Evolutionary conservation across 441 rosid genomes (phyloP).

Genomic region (Raphanus hybrid): DNA sequence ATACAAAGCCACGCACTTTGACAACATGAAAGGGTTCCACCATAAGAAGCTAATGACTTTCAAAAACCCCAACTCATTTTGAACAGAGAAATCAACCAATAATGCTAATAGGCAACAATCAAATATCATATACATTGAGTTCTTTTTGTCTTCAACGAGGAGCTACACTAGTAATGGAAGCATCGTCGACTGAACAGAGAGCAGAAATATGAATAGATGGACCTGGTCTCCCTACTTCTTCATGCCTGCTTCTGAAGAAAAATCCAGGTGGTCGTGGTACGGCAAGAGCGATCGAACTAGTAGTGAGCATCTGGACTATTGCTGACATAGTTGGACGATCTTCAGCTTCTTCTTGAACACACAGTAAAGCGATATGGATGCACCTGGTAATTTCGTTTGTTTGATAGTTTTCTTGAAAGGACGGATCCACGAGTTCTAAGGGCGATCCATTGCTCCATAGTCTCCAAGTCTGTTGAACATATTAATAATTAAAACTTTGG

Average conservation of each 20-base stretch:
- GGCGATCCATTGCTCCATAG: slow-evolving; percentile 43
- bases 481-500: background rate
- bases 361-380: slow-evolving; percentile 44
- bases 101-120: too few relatives aligned
- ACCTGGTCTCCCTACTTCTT: background rate
- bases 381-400: slow-evolving; percentile 42
- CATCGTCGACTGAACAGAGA: slow-evolving; percentile 18
- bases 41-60: slow-evolving; percentile 11
- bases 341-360: slow-evolving; percentile 43
- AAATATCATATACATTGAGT: too few relatives aligned
- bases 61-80: background rate
- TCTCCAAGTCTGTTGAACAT: slow-evolving; percentile 42
- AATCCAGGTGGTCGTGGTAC: slow-evolving; percentile 17
- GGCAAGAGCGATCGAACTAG: slow-evolving; percentile 8
- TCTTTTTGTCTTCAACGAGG: slow-evolving; percentile 13
- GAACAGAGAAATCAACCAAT: slow-evolving; percentile 8
- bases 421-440: slow-evolving; percentile 32
- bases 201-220: background rate
- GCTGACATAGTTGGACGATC: slow-evolving; percentile 43
- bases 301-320: slow-evolving; percentile 26
- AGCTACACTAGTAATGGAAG: slow-evolving; percentile 25
- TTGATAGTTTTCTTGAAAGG: background rate
- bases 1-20: slow-evolving; percentile 7
- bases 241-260: background rate
- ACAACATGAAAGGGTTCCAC: slow-evolving; percentile 20